Base-by-base conservation (phyloP, 2,329 filamentous ascomycete species). In the Mycogone perniciosa region DNA sequence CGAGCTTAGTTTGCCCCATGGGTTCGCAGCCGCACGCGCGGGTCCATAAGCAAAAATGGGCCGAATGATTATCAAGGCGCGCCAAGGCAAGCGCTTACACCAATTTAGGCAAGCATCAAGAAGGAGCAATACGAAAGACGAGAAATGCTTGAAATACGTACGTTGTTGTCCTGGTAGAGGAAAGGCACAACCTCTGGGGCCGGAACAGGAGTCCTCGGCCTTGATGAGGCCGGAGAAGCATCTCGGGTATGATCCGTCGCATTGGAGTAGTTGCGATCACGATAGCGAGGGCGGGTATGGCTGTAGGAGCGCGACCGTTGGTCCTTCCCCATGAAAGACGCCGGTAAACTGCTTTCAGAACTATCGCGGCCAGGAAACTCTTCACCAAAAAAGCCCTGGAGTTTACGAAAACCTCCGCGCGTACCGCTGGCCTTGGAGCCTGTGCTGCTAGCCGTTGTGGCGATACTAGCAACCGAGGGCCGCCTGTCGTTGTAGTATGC, bases 151-250 rank as follows among this genome's bases (percentile, higher is more conserved):
- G 51, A 52, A 52, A 50, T 56, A 77, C 83, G 74, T 68, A 88
- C 85, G 73, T 88, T 65, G 52, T 70, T 71, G 53, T 93, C 89
- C 69, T 97, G 93, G 65, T 93, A 97, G 55, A 95, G 79, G 78
- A 96, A 99, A n/a, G 93, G 93, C 37, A 95, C 93, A 52, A 99
- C 90, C 69, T 97, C 92, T 62, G 89, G 93, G 9, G 88, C 89
- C 39, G 88, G 88, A 46, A 90, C 77, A 9, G 91, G 90, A n/a
- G 89, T 95, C 60, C 86, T 80, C 44, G 91, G 89, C 58, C 89
- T 79, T 30, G 87, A 90, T 31, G 81, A 82, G 47, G 81, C 79
- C 38, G 89, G 89, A 48, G 91, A 95, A 42, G 77, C 78, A 56
- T 91, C 85, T 54, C 84, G 76, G 57, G 84, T 85, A 60, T 85